These are phyloP conservation scores for Kodamaea sp. DNA, from an alignment of 1,139 yeast genomes.

Conservation along the genomic window DNA sequence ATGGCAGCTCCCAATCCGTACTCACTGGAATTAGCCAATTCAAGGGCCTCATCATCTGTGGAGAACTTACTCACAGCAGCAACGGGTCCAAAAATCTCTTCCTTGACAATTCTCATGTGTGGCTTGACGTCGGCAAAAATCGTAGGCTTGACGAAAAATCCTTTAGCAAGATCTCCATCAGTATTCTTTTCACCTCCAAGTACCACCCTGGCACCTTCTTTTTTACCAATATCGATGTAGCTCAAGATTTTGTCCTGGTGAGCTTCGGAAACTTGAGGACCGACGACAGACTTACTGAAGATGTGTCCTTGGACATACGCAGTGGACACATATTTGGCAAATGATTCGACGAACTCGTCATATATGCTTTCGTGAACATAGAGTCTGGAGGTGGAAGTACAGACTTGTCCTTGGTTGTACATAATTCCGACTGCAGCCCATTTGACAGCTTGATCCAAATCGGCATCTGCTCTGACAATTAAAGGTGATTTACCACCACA, in stretches of 20 bases:
- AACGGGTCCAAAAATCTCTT: slow-evolving; percentile 65
- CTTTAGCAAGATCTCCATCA: slow-evolving; percentile 39
- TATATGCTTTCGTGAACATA: slow-evolving; percentile 45
- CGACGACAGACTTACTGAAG: slow-evolving; percentile 61
- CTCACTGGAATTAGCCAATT: slow-evolving; percentile 50
- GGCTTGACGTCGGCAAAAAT: slow-evolving; percentile 55
- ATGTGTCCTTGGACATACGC: slow-evolving; percentile 61
- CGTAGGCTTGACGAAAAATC: slow-evolving; percentile 55
- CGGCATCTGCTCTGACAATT: slow-evolving; percentile 71
- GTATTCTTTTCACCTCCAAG: slow-evolving; percentile 47
- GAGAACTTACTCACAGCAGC: slow-evolving; percentile 53
- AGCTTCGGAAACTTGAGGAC: slow-evolving; percentile 73
- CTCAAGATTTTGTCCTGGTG: slow-evolving; percentile 64
- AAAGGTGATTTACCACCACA: slow-evolving; percentile 91
- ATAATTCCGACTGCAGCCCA: slow-evolving; percentile 86
- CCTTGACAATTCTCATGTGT: slow-evolving; percentile 53
- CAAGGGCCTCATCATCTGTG: slow-evolving; percentile 54
- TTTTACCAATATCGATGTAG: slow-evolving; percentile 53
- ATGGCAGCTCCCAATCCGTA: slow-evolving; percentile 54
- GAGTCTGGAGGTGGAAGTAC: slow-evolving; percentile 49
- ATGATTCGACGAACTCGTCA: slow-evolving; percentile 50
- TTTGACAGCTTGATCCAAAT: slow-evolving; percentile 76
- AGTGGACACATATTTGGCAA: slow-evolving; percentile 31
- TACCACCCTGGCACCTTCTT: slow-evolving; percentile 56
- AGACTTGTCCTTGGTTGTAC: slow-evolving; percentile 63